Conservation (phyloP, 257 asterid genomes). For the Sherardia arvensis region DNA sequence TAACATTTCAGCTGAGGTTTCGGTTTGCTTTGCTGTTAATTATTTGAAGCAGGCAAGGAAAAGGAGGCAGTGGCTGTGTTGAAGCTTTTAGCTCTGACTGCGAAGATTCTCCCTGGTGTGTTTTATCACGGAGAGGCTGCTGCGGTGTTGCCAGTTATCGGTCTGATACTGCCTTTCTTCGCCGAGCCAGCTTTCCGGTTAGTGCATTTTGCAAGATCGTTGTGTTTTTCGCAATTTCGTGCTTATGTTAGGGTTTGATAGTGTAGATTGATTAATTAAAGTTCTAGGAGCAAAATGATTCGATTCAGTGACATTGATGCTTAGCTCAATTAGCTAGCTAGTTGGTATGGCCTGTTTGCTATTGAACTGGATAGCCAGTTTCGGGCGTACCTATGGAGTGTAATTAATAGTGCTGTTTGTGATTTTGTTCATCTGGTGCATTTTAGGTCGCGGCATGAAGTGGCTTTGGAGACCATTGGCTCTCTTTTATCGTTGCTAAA, state of each 20-base stretch:
- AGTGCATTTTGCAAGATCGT: slow-evolving; percentile 6
- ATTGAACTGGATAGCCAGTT: neutral
- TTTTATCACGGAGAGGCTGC: slow-evolving; percentile 69
- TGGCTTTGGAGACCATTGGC: slow-evolving; percentile 59
- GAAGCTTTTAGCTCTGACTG: slow-evolving; percentile 55
- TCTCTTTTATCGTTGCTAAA: slow-evolving; percentile 73
- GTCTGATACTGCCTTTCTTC: slow-evolving; percentile 54
- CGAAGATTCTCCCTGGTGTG: slow-evolving; percentile 74
- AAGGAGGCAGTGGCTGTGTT: slow-evolving; percentile 75
- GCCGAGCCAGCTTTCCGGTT: slow-evolving; percentile 71
- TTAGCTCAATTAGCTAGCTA: neutral
- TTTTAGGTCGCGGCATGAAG: slow-evolving; percentile 57
- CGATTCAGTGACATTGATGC: neutral
- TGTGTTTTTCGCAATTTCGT: neutral
- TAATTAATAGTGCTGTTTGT: neutral
- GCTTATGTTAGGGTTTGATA: neutral
- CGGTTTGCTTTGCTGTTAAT: neutral
- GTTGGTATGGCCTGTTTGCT: neutral
- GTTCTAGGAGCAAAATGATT: neutral
- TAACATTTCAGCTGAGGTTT: neutral
- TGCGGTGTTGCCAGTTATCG: slow-evolving; percentile 70
- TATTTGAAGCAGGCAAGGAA: slow-evolving; percentile 53
- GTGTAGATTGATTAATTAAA: neutral
- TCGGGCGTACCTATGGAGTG: neutral
- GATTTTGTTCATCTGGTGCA: neutral